Evolutionary conservation across 2,329 filamentous ascomycete genomes (phyloP).

Genomic region (Cercospora citrullina): DNA sequence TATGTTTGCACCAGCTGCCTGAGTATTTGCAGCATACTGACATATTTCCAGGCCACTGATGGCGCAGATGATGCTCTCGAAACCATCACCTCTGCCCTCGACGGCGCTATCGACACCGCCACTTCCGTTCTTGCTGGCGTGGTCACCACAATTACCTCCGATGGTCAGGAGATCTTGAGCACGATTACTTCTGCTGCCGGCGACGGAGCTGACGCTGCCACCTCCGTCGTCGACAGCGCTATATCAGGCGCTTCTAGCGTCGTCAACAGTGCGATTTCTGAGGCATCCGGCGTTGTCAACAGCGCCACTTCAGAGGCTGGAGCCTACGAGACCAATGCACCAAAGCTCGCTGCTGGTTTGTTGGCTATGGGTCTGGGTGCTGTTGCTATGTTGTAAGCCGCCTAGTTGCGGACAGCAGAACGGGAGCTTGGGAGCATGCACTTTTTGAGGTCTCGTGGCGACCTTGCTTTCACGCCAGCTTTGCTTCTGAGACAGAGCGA

Average conservation of each 20-base stretch:
- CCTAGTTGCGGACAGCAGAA: not conserved
- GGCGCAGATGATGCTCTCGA: conserved; percentile 13
- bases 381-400: conserved; percentile 32
- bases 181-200: conserved; percentile 27
- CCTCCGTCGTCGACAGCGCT: conserved; percentile 19
- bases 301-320: conserved; percentile 18
- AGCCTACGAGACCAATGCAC: conserved; percentile 30
- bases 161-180: conserved; percentile 20
- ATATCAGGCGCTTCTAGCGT: conserved; percentile 20
- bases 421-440: not conserved
- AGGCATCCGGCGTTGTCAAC: conserved; percentile 14
- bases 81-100: conserved; percentile 16
- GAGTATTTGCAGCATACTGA: not conserved
- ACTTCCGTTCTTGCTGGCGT: conserved; percentile 20
- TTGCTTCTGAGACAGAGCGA: not conserved
- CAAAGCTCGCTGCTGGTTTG: conserved; percentile 33
- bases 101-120: not conserved
- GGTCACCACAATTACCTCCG: conserved; percentile 20
- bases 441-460: not conserved
- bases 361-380: conserved; percentile 37
- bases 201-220: not conserved
- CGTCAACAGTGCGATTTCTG: conserved; percentile 5
- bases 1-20: not conserved
- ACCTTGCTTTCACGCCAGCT: not conserved
- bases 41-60: conserved; percentile 18